These are phyloP conservation scores for Trichoderma brevicompactum DNA, from an alignment of 2,329 filamentous ascomycete species.

Conservation along the genomic window DNA sequence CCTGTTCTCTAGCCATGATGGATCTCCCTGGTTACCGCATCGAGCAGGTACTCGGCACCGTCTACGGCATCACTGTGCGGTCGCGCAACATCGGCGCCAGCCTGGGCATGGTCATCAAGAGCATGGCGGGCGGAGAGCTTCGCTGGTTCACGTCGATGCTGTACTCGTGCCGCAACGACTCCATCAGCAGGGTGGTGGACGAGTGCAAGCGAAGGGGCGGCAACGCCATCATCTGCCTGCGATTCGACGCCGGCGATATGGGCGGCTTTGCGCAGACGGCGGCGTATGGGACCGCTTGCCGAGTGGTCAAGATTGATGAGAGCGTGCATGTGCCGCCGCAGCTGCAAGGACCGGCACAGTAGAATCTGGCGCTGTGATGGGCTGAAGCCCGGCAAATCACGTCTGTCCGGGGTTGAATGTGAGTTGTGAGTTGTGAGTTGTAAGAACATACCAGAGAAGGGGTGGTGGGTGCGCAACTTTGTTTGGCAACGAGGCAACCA, in stretches of 20 bases:
- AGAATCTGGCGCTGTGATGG: neutral
- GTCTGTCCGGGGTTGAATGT: neutral
- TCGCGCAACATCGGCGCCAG: slow-evolving; percentile 63
- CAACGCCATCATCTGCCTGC: slow-evolving; percentile 63
- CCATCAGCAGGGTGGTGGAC: slow-evolving; percentile 58
- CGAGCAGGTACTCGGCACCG: slow-evolving; percentile 60
- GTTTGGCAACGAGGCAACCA: neutral
- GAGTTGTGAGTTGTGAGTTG: neutral
- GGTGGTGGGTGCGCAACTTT: neutral
- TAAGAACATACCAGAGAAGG: neutral
- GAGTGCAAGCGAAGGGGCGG: slow-evolving; percentile 62
- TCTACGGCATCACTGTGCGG: slow-evolving; percentile 61
- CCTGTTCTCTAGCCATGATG: slow-evolving; percentile 54
- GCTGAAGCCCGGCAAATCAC: neutral
- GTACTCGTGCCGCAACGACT: slow-evolving; percentile 62
- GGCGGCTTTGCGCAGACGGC: slow-evolving; percentile 62
- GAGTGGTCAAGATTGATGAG: slow-evolving; percentile 60
- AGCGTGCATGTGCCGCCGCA: slow-evolving; percentile 36
- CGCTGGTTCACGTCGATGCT: slow-evolving; percentile 63
- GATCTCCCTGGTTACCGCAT: slow-evolving; percentile 65
- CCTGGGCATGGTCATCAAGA: slow-evolving; percentile 60
- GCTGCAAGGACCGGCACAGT: slow-evolving; percentile 29
- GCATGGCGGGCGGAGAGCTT: slow-evolving; percentile 62
- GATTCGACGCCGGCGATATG: slow-evolving; percentile 61
- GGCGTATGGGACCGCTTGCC: slow-evolving; percentile 63